Conservation (phyloP, 2,329 filamentous ascomycete genomes). For the Cercospora zeina region DNA sequence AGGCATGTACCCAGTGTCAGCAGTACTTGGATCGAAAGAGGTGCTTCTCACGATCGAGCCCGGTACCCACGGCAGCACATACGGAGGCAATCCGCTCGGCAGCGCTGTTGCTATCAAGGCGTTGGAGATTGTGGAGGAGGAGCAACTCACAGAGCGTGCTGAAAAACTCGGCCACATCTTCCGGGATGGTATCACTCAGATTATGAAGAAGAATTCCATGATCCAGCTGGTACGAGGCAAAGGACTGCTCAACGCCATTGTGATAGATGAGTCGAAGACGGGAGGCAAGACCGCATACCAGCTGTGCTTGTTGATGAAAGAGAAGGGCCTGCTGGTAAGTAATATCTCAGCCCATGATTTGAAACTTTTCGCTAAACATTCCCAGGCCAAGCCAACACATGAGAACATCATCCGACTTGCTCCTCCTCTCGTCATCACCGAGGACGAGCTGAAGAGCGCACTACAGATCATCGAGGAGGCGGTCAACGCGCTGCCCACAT, state of each 20-base stretch:
- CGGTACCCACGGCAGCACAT: constrained; percentile 96
- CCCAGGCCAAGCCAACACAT: constrained; percentile 93
- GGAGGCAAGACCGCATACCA: constrained; percentile 92
- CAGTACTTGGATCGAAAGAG: constrained; percentile 82
- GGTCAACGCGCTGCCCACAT: constrained; percentile 73
- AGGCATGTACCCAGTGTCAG: constrained; percentile 98
- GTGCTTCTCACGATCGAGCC: constrained; percentile 96
- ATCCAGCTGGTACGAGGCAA: constrained; percentile 85
- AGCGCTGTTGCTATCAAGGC: constrained; percentile 95
- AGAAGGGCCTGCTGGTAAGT: constrained; percentile 82
- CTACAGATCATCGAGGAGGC: constrained; percentile 78
- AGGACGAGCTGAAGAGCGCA: constrained; percentile 77
- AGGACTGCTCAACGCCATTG: constrained; percentile 90
- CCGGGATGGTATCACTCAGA: constrained; percentile 71
- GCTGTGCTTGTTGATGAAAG: constrained; percentile 90
- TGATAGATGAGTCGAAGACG: constrained; percentile 88
- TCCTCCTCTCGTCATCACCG: constrained; percentile 92
- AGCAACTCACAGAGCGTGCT: constrained; percentile 80
- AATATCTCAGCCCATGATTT: constrained; percentile 42
- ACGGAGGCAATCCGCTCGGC: constrained; percentile 92
- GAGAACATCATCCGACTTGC: constrained; percentile 97
- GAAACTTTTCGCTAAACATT: constrained; percentile 64
- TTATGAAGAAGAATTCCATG: constrained; percentile 68
- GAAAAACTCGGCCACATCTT: constrained; percentile 79
- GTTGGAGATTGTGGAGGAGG: constrained; percentile 89